phyloP scores from a whole-genome alignment of 2,329 filamentous ascomycete genomes.

The Botryotinia globosa region DNA sequence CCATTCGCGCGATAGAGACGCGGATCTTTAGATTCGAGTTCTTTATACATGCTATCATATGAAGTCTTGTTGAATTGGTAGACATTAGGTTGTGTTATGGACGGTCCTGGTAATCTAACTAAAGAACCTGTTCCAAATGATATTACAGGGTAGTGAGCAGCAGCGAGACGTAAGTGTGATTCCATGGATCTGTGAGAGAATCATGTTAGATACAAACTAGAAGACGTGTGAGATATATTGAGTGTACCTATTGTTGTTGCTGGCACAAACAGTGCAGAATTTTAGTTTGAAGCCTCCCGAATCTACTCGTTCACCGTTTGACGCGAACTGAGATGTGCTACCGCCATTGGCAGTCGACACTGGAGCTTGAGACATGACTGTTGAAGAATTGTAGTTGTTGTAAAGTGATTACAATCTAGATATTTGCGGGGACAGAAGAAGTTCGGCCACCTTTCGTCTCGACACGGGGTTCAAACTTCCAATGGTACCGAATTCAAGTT shows the following conservation, averaged over 20 bases:
- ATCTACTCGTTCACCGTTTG: conserved; percentile 32
- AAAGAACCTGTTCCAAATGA: conserved; percentile 96
- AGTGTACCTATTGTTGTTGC: conserved; percentile 88
- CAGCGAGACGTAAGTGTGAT: conserved; percentile 88
- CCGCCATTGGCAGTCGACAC: conserved; percentile 25
- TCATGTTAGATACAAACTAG: conserved; percentile 8
- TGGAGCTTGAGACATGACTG: conserved; percentile 22
- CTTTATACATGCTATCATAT: conserved; percentile 91
- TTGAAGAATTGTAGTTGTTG: neutral
- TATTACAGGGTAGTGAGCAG: conserved; percentile 88
- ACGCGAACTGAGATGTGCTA: conserved; percentile 18
- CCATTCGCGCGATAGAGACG: conserved; percentile 89
- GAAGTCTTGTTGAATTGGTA: conserved; percentile 98
- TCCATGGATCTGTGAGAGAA: conserved; percentile 76
- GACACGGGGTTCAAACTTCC: conserved; percentile 10
- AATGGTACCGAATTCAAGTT: neutral
- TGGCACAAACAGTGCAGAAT: conserved; percentile 98
- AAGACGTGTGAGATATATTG: conserved; percentile 7
- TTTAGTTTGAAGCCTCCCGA: conserved; percentile 74
- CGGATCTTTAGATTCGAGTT: conserved; percentile 81
- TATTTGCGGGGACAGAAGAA: neutral
- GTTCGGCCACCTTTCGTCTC: neutral
- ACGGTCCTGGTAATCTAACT: conserved; percentile 87
- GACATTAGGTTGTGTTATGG: conserved; percentile 90
- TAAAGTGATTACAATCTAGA: neutral